Evolutionary conservation across 106 monocot species (phyloP).

Genomic region (Dendrobium catenatum): DNA sequence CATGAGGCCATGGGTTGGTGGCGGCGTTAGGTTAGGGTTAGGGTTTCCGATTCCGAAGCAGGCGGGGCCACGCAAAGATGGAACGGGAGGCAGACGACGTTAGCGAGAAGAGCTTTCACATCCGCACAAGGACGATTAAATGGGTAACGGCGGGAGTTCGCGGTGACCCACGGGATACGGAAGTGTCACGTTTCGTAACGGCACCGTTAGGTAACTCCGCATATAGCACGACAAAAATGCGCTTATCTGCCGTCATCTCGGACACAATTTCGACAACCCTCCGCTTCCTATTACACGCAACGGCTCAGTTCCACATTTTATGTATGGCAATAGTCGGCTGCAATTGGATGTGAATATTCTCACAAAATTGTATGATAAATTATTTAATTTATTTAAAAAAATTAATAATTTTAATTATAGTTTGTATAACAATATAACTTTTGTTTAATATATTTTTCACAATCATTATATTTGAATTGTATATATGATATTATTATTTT

Average conservation of each 20-base stretch:
- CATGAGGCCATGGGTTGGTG: constrained; percentile 44
- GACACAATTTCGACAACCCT: too few species aligned
- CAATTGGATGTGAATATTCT: too few species aligned
- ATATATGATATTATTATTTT: too few species aligned
- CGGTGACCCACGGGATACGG: constrained; percentile 12
- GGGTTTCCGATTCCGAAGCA: constrained; percentile 10
- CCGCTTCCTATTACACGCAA: too few species aligned
- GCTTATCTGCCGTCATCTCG: not conserved
- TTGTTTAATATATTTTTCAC: too few species aligned
- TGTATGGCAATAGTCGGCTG: too few species aligned
- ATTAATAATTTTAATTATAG: too few species aligned
- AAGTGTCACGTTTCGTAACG: constrained; percentile 15
- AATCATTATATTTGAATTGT: too few species aligned
- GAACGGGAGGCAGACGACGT: constrained; percentile 55
- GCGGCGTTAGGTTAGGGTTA: constrained; percentile 72
- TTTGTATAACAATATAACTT: too few species aligned
- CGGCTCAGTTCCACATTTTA: too few species aligned
- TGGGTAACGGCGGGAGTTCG: constrained; percentile 11
- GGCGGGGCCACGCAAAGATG: constrained; percentile 16
- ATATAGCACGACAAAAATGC: not conserved
- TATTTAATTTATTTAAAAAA: too few species aligned
- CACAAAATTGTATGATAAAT: too few species aligned
- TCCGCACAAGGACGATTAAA: not conserved
- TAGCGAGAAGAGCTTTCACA: constrained; percentile 11
- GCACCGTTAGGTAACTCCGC: constrained; percentile 18